Evolutionary conservation across 148 eudicot species (phyloP).

Genomic region (Rhododendron williamsianum): DNA sequence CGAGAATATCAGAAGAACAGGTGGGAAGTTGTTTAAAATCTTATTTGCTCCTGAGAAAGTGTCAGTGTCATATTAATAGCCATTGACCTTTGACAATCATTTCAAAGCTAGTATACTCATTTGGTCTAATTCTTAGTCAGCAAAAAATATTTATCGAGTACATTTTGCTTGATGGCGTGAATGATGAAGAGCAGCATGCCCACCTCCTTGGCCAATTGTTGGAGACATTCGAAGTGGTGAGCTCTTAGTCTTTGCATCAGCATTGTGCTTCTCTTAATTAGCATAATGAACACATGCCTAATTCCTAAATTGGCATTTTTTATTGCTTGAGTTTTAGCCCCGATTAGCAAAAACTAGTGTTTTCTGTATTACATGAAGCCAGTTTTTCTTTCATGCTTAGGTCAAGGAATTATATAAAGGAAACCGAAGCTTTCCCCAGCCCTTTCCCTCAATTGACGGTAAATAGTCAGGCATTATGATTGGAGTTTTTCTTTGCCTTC

Average conservation of each 20-base stretch:
- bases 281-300: background rate
- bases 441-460: background rate
- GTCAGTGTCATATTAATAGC: background rate
- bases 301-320: no score
- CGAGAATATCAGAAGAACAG: conserved; percentile 71
- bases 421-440: background rate
- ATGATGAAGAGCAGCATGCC: conserved; percentile 88
- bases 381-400: background rate
- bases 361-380: background rate
- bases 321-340: no score
- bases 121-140: conserved; percentile 50
- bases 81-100: background rate
- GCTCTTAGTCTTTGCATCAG: conserved; percentile 15
- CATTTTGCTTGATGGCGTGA: conserved; percentile 96
- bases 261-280: background rate
- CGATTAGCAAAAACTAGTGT: background rate
- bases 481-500: background rate
- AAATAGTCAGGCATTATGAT: background rate
- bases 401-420: background rate
- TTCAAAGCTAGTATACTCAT: background rate
- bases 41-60: background rate
- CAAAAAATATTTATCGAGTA: conserved; percentile 96
- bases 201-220: conserved; percentile 88
- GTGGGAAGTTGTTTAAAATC: conserved; percentile 21
- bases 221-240: conserved; percentile 83